Evolutionary conservation across 257 asterid species (phyloP).

Genomic region (Solanum sitiens): DNA sequence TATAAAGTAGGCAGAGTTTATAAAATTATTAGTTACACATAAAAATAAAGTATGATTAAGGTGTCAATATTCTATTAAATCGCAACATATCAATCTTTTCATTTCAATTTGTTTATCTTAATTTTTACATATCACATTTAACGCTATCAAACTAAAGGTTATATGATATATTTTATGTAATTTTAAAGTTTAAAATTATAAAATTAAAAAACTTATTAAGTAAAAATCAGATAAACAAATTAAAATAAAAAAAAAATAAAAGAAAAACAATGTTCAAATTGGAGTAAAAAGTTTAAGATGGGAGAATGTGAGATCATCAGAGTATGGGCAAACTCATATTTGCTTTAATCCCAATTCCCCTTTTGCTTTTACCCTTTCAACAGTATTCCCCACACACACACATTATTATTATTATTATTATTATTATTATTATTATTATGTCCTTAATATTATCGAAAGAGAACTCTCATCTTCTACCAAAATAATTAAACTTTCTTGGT

Average conservation of each 20-base stretch:
- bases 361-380: slow-evolving; percentile 21
- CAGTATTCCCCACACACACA: slow-evolving; percentile 24
- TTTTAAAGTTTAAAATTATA: too few relatives aligned
- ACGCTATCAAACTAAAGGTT: background rate
- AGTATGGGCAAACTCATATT: slow-evolving; percentile 63
- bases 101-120: rapidly evolving
- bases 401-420: background rate
- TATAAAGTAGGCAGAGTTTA: background rate
- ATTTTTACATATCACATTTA: background rate
- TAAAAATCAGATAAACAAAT: rapidly evolving
- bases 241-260: too few relatives aligned
- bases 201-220: background rate
- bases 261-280: too few relatives aligned
- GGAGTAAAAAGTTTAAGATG: slow-evolving; percentile 29
- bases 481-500: background rate
- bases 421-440: background rate
- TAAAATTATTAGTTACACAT: background rate
- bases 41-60: slow-evolving; percentile 5
- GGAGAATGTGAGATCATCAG: slow-evolving; percentile 49
- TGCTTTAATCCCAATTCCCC: slow-evolving; percentile 20
- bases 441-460: background rate
- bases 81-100: background rate
- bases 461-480: background rate
- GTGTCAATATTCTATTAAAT: background rate
- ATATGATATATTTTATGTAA: background rate